These are phyloP conservation scores for Xylariomycetidae sp. DNA, from an alignment of 2,329 filamentous ascomycete species.

Conservation along the genomic window DNA sequence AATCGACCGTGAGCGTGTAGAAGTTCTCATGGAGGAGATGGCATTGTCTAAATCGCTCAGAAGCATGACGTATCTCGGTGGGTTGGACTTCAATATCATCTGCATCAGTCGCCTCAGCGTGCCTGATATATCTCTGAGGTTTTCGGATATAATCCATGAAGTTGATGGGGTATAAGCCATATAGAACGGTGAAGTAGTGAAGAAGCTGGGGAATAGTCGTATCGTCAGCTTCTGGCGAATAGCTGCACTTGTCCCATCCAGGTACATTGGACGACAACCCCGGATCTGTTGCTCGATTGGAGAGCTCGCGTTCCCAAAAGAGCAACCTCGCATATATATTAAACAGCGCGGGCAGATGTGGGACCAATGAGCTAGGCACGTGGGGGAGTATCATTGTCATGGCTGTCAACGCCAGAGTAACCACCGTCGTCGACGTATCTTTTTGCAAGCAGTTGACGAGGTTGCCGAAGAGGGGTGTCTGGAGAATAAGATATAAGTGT, in stretches of 20 bases:
- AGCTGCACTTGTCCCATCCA: constrained; percentile 59
- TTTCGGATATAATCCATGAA: constrained; percentile 84
- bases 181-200: constrained; percentile 75
- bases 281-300: constrained; percentile 31
- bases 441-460: constrained; percentile 68
- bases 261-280: constrained; percentile 25
- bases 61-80: constrained; percentile 68
- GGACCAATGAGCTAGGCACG: constrained; percentile 65
- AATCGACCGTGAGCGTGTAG: constrained; percentile 71
- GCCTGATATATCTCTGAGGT: constrained; percentile 70
- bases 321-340: constrained; percentile 74
- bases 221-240: constrained; percentile 56
- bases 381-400: constrained; percentile 79
- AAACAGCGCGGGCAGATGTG: constrained; percentile 67
- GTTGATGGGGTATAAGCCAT: constrained; percentile 78
- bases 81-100: constrained; percentile 75
- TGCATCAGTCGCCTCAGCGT: constrained; percentile 61
- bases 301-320: constrained; percentile 64
- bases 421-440: constrained; percentile 69
- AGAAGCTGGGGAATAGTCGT: constrained; percentile 60
- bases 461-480: constrained; percentile 66
- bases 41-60: constrained; percentile 65
- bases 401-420: constrained; percentile 69
- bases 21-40: constrained; percentile 82
- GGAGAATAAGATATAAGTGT: constrained; percentile 66